These are phyloP conservation scores for Epithemia pelagica DNA, from an alignment of 108 stramenopile species.

Conservation along the genomic window DNA sequence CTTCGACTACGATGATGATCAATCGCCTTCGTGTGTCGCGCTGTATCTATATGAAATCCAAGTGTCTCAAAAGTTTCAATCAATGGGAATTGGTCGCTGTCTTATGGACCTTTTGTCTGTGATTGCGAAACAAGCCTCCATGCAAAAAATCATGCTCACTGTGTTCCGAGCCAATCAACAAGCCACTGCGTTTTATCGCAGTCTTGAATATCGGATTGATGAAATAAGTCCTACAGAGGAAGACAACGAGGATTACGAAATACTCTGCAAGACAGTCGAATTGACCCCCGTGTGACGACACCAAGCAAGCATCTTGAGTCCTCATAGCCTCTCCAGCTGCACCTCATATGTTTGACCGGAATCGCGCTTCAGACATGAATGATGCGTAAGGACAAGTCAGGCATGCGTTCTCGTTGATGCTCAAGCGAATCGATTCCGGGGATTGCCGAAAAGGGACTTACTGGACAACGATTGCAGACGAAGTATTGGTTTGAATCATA, in stretches of 20 bases:
- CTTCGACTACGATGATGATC: slow-evolving; percentile 76
- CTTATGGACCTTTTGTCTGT: slow-evolving; percentile 54
- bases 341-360: too few species aligned
- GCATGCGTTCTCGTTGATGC: too few species aligned
- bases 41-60: slow-evolving; percentile 76
- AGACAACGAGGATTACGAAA: slow-evolving; percentile 59
- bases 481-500: too few species aligned
- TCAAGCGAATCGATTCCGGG: too few species aligned
- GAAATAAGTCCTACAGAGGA: slow-evolving; percentile 56
- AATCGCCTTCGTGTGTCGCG: slow-evolving; percentile 28
- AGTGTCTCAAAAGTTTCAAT: slow-evolving; percentile 32
- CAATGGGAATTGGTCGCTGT: slow-evolving; percentile 54
- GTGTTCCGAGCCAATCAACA: slow-evolving; percentile 53
- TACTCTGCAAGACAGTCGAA: slow-evolving; percentile 54
- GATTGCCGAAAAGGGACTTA: too few species aligned
- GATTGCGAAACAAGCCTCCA: slow-evolving; percentile 27
- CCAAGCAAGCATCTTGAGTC: too few species aligned
- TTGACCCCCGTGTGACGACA: too few species aligned
- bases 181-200: slow-evolving; percentile 71
- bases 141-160: slow-evolving; percentile 67
- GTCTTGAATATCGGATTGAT: slow-evolving; percentile 49
- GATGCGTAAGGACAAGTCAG: too few species aligned
- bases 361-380: too few species aligned
- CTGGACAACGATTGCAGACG: too few species aligned
- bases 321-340: too few species aligned